Evolutionary conservation across 2,329 filamentous ascomycete species (phyloP).

Genomic region (Incumbomyces delicatus): DNA sequence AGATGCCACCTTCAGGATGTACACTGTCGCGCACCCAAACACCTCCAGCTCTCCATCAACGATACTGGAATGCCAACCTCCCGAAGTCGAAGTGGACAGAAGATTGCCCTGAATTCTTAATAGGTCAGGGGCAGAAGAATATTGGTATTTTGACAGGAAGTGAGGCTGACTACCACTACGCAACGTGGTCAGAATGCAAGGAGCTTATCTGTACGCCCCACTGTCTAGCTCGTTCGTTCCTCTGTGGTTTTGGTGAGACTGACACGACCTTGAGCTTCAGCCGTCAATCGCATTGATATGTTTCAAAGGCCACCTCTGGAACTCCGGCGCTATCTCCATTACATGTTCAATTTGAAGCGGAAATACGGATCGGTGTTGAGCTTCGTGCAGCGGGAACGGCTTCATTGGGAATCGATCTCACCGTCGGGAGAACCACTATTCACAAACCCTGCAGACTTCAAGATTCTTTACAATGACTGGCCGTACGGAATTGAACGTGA

Average conservation of each 20-base stretch:
- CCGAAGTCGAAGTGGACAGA: slow-evolving; percentile 50
- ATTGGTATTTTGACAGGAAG: slow-evolving; percentile 58
- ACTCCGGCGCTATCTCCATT: slow-evolving; percentile 67
- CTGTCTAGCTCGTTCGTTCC: too few species aligned
- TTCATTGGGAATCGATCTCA: slow-evolving; percentile 53
- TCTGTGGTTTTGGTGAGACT: too few species aligned
- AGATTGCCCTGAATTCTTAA: slow-evolving; percentile 64
- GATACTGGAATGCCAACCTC: slow-evolving; percentile 80
- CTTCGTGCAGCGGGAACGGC: slow-evolving; percentile 61
- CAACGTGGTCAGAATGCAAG: slow-evolving; percentile 62
- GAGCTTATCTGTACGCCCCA: slow-evolving; percentile 44
- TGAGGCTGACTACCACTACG: slow-evolving; percentile 53
- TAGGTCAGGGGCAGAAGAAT: slow-evolving; percentile 57
- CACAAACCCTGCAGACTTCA: slow-evolving; percentile 39
- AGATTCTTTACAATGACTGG: slow-evolving; percentile 83
- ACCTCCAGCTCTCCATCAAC: slow-evolving; percentile 22
- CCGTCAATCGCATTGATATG: slow-evolving; percentile 57
- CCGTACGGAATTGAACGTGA: slow-evolving; percentile 73
- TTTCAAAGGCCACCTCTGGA: slow-evolving; percentile 72
- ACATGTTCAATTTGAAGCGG: slow-evolving; percentile 52
- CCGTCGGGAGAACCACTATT: slow-evolving; percentile 33
- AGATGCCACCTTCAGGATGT: slow-evolving; percentile 19
- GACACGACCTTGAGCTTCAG: slow-evolving; percentile 23
- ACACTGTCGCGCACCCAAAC: slow-evolving; percentile 21
- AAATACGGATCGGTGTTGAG: slow-evolving; percentile 67